A percentile compares a stretch with the other conserved stretches of the same genome.
Evolutionary conservation across 2,329 filamentous ascomycete genomes (phyloP).

Genomic region (Ceratocystiopsis sp.): DNA sequence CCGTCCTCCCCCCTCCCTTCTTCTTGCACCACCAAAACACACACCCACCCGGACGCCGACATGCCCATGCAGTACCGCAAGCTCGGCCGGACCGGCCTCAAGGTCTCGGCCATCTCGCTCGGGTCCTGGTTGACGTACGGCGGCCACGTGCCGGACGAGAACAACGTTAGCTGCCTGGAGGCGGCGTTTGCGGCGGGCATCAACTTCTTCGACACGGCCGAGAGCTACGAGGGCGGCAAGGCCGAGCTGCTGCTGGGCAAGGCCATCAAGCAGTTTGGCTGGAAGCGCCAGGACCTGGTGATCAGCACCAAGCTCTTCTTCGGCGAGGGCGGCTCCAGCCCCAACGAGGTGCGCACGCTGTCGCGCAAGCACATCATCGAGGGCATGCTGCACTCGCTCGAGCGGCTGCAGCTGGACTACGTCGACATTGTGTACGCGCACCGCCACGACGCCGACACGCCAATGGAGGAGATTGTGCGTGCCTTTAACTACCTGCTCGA

Average conservation of each 20-base stretch:
- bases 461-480: conserved; percentile 54
- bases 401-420: conserved; percentile 39
- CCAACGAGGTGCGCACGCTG: conserved; percentile 39
- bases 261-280: conserved; percentile 33
- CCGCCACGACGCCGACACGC: conserved; percentile 48
- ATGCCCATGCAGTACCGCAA: conserved; percentile 49
- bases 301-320: conserved; percentile 27
- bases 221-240: conserved; percentile 32
- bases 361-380: conserved; percentile 46
- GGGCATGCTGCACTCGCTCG: conserved; percentile 37
- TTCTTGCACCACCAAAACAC: no score
- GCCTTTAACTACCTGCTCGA: conserved; percentile 56
- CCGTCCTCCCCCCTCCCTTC: no score
- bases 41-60: background rate
- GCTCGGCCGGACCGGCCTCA: conserved; percentile 53
- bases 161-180: conserved; percentile 39
- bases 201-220: conserved; percentile 50
- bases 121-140: conserved; percentile 62
- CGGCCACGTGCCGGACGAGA: conserved; percentile 34
- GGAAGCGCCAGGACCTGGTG: conserved; percentile 36
- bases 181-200: conserved; percentile 42
- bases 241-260: conserved; percentile 34
- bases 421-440: conserved; percentile 57
- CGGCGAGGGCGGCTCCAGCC: conserved; percentile 12
- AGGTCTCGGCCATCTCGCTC: conserved; percentile 57